A percentile compares a stretch with the other conserved stretches of the same genome.
phyloP scores from a whole-genome alignment of 495 filamentous ascomycete genomes.

The Neurospora terricola region DNA sequence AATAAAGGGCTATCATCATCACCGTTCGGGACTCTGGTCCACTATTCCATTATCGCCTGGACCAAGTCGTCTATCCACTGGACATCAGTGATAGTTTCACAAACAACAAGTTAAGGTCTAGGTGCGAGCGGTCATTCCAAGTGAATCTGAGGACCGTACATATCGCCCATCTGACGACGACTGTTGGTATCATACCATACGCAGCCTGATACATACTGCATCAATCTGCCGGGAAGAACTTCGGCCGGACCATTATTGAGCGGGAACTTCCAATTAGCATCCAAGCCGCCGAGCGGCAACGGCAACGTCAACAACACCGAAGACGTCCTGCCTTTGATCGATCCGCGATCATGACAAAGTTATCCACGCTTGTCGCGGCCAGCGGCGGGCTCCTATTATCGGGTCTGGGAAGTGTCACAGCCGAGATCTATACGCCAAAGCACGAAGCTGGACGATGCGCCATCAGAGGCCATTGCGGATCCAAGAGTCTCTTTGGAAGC shows the following conservation, averaged over 20 bases:
- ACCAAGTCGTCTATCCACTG: neutral
- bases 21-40: neutral
- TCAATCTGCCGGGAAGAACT: neutral
- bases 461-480: conserved; percentile 83
- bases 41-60: neutral
- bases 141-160: neutral
- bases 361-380: conserved; percentile 24
- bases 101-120: neutral
- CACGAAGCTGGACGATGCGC: conserved; percentile 89
- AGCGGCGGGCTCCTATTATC: conserved; percentile 26
- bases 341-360: conserved; percentile 17
- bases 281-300: conserved; percentile 22
- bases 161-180: neutral
- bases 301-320: neutral
- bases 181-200: neutral
- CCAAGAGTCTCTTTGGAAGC: conserved; percentile 74
- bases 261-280: neutral
- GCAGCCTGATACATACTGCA: neutral
- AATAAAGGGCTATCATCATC: neutral
- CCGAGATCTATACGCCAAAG: conserved; percentile 40
- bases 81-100: neutral
- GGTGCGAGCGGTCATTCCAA: neutral
- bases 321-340: neutral
- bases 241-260: neutral
- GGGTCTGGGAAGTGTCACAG: conserved; percentile 19